Conservation (phyloP, 2,329 filamentous ascomycete genomes). For the Paradendryphiella salina region DNA sequence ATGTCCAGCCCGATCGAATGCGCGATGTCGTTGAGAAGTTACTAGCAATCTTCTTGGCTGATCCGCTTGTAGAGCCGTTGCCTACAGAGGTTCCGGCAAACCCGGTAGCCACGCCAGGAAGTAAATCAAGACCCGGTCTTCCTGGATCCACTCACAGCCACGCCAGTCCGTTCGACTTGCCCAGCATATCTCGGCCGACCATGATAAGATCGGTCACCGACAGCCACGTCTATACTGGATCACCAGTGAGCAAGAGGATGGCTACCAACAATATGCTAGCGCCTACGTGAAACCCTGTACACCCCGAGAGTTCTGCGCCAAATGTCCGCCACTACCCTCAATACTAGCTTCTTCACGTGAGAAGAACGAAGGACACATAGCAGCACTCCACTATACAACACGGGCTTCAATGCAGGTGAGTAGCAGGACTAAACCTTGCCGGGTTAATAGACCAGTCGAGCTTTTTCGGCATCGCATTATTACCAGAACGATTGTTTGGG, state of each 20-base stretch:
- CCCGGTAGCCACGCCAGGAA: constrained; percentile 36
- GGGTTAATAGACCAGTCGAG: too few species aligned
- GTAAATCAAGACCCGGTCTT: constrained; percentile 21
- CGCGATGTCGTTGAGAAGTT: constrained; percentile 55
- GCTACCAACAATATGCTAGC: background rate
- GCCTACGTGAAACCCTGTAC: constrained; percentile 1
- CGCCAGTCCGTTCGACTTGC: constrained; percentile 41
- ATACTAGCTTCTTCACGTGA: too few species aligned
- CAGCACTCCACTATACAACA: too few species aligned
- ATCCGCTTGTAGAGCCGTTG: constrained; percentile 45
- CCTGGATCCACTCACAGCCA: constrained; percentile 29
- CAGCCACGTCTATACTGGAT: constrained; percentile 26
- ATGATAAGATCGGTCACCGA: constrained; percentile 24
- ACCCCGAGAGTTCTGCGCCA: background rate
- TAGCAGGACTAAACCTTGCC: too few species aligned
- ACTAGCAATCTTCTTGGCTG: constrained; percentile 51
- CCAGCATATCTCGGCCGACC: constrained; percentile 28
- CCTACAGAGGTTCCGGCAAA: constrained; percentile 17
- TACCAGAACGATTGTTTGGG: too few species aligned
- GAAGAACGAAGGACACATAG: too few species aligned
- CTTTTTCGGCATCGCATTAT: too few species aligned
- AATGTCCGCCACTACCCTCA: background rate
- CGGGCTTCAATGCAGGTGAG: too few species aligned
- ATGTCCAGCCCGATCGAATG: constrained; percentile 49
- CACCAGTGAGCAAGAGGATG: constrained; percentile 30